Percentiles rank a stretch among this genome's conserved stretches.
phyloP scores from a whole-genome alignment of 1,284 basidiomycete species.

The Ceratobasidium sp. region DNA sequence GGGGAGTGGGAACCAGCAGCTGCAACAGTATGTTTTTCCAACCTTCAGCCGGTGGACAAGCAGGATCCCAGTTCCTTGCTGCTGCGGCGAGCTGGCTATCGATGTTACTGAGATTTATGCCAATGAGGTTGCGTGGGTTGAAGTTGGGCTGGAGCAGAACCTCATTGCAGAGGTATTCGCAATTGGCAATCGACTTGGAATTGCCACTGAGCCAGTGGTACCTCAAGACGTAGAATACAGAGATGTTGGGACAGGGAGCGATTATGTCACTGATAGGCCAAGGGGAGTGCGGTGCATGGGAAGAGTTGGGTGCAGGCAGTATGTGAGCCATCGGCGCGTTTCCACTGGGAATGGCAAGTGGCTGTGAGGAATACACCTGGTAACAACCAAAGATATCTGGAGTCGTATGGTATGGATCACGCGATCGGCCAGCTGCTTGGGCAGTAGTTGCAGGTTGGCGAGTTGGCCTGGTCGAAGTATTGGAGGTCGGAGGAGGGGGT shows the following conservation, averaged over 20 bases:
- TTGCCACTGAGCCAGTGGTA: slow-evolving; percentile 30
- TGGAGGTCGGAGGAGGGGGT: too few relatives aligned
- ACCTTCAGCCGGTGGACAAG: background rate
- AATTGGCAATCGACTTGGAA: background rate
- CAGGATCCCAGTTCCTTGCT: slow-evolving; percentile 3
- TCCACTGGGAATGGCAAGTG: background rate
- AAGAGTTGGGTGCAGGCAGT: too few relatives aligned
- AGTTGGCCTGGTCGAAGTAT: too few relatives aligned
- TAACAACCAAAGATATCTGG: slow-evolving; percentile 7
- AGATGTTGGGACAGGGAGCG: slow-evolving; percentile 18
- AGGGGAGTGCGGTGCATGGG: too few relatives aligned
- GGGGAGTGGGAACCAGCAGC: background rate
- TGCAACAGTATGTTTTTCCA: background rate
- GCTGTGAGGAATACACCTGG: background rate
- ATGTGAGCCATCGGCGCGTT: background rate
- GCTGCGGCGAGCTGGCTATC: background rate
- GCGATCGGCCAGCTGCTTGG: too few relatives aligned
- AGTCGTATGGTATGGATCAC: background rate
- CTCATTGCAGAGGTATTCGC: background rate
- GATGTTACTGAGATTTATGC: background rate
- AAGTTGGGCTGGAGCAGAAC: slow-evolving; percentile 7
- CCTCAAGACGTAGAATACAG: background rate
- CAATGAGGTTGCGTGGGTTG: background rate
- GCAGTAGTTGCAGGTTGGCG: too few relatives aligned
- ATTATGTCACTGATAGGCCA: background rate